Evolutionary conservation across 2,329 filamentous ascomycete genomes (phyloP).

Genomic region (Fusarium fracticaudum): DNA sequence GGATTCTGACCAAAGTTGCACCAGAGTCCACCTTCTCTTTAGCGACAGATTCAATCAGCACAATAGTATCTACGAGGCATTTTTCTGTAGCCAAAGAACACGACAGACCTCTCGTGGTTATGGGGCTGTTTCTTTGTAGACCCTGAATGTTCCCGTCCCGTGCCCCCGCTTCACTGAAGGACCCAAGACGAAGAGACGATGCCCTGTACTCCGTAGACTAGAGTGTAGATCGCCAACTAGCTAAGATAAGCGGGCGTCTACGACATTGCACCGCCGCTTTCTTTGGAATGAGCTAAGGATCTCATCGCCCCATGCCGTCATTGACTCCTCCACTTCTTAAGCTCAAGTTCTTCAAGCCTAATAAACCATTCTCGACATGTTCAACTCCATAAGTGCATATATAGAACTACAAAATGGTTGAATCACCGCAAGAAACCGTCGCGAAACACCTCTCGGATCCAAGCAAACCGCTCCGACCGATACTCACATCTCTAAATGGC

Average conservation of each 20-base stretch:
- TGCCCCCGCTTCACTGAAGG: not conserved
- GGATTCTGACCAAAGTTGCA: not conserved
- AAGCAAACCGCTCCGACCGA: conserved; percentile 26
- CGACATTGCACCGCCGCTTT: not conserved
- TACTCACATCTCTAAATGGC: conserved; percentile 47
- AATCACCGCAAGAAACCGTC: not conserved
- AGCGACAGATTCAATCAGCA: not conserved
- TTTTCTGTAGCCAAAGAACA: not conserved
- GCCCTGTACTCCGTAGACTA: not conserved
- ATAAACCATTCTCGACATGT: not conserved
- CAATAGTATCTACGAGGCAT: too few species aligned
- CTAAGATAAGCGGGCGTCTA: not conserved
- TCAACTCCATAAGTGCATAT: not conserved
- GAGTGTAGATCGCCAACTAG: not conserved
- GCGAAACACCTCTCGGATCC: not conserved
- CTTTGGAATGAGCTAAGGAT: not conserved
- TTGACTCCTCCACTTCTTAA: not conserved
- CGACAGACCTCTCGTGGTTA: too few species aligned
- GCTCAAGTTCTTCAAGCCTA: not conserved
- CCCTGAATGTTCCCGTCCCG: not conserved
- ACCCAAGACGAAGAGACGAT: not conserved
- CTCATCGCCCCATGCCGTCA: not conserved
- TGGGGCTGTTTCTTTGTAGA: not conserved
- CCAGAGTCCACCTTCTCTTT: not conserved
- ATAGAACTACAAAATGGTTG: not conserved